These are phyloP conservation scores for Trifolium subterraneum DNA, from an alignment of 306 rosid genomes.

Conservation along the genomic window DNA sequence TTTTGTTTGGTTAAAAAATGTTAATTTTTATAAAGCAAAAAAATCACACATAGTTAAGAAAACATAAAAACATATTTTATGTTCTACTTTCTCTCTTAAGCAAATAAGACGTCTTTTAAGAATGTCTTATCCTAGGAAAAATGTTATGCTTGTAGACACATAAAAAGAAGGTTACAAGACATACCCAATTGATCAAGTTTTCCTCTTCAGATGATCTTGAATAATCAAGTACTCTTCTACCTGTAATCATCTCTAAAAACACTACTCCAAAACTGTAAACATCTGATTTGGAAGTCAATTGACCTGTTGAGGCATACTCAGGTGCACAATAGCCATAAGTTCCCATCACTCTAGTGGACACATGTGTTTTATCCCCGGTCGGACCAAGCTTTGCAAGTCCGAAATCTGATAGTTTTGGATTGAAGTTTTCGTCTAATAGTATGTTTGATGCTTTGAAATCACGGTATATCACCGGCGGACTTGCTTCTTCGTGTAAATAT, in stretches of 20 bases:
- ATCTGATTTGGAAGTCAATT: conserved; percentile 80
- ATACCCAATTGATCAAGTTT: conserved; percentile 81
- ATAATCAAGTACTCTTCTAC: conserved; percentile 82
- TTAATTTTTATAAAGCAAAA: conserved; percentile 12
- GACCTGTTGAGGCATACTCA: conserved; percentile 86
- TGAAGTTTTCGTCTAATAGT: conserved; percentile 74
- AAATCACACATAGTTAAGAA: background rate
- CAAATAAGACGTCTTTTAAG: too few relatives aligned
- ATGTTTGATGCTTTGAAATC: conserved; percentile 95
- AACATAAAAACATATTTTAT: background rate
- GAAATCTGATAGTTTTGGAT: conserved; percentile 87
- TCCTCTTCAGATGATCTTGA: conserved; percentile 71
- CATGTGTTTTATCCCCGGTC: conserved; percentile 81
- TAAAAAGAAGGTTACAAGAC: conserved; percentile 33
- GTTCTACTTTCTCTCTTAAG: background rate
- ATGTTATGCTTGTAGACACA: conserved; percentile 1
- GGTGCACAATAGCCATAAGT: conserved; percentile 98
- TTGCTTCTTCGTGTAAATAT: conserved; percentile 79
- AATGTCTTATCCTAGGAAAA: background rate
- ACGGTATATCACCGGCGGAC: conserved; percentile 85
- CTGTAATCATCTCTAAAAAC: conserved; percentile 83
- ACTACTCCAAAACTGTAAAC: conserved; percentile 90
- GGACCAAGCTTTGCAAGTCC: conserved; percentile 98
- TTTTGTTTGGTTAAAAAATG: too few relatives aligned
- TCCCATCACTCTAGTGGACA: conserved; percentile 97